phyloP scores from a whole-genome alignment of 2,329 filamentous ascomycete genomes.

The Trichoderma harzianum region DNA sequence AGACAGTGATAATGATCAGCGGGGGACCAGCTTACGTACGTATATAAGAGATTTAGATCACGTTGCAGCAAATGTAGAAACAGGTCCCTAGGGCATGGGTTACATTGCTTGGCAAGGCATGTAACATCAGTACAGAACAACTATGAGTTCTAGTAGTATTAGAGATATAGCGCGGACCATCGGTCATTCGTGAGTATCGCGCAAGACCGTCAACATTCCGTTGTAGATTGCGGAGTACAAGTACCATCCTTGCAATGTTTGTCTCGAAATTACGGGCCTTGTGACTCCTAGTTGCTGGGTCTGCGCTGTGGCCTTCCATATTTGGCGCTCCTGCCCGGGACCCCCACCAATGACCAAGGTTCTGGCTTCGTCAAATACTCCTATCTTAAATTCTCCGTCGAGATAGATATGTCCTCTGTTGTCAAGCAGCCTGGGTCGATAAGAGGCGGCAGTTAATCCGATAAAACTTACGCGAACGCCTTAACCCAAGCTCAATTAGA shows the following conservation, averaged over 20 bases:
- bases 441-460: not conserved
- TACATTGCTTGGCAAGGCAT: constrained; percentile 11
- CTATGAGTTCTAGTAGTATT: not conserved
- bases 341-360: not conserved
- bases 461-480: not conserved
- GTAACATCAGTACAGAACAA: not conserved
- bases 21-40: not conserved
- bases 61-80: constrained; percentile 6
- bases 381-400: not conserved
- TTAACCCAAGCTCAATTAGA: not conserved
- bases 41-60: not conserved
- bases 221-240: not conserved
- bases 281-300: not conserved
- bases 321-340: not conserved
- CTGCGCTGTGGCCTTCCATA: not conserved
- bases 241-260: not conserved
- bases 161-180: not conserved
- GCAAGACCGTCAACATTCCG: not conserved
- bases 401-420: not conserved
- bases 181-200: not conserved
- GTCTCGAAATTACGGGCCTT: not conserved
- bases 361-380: not conserved
- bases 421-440: not conserved
- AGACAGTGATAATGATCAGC: not conserved
- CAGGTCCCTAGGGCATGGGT: not conserved